Conservation (phyloP, 768 basidiomycete genomes). For the Suillus placidus region DNA sequence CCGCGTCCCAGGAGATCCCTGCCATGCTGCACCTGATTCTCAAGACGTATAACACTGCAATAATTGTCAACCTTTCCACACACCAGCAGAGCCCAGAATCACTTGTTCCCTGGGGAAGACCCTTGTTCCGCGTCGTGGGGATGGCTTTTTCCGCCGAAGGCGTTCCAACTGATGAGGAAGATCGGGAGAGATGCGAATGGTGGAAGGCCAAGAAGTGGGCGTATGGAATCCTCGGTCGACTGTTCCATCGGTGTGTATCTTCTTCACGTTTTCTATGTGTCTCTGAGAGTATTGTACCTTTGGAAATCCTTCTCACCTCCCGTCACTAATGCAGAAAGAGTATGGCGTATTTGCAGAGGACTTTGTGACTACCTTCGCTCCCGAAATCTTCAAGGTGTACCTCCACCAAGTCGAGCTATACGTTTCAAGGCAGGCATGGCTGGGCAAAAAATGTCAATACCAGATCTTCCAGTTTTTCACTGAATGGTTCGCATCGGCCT, state of each 20-base stretch:
- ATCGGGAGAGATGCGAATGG: no score
- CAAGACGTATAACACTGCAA: constrained; percentile 70
- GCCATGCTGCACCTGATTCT: constrained; percentile 84
- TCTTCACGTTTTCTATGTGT: no score
- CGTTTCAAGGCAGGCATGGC: constrained; percentile 48
- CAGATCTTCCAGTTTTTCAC: constrained; percentile 85
- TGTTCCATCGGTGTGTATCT: no score
- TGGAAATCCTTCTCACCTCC: not conserved
- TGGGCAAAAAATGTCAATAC: constrained; percentile 82
- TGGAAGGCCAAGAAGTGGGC: no score
- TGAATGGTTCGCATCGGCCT: constrained; percentile 66
- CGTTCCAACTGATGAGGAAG: no score
- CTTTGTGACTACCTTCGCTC: not conserved
- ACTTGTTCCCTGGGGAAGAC: no score
- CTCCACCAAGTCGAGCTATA: not conserved
- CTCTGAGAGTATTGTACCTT: not conserved
- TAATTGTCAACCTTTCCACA: no score
- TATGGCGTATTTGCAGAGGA: not conserved
- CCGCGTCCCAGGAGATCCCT: constrained; percentile 57
- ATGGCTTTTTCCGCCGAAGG: no score
- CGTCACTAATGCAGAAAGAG: not conserved
- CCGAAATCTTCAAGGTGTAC: no score
- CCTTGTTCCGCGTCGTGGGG: no score
- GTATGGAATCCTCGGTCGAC: no score
- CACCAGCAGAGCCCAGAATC: no score